These are phyloP conservation scores for maize (Zea mays) DNA, from an alignment of 176 grass and related monocot genomes.

Conservation along the genomic window Zm-B73-REFERENCE-NAM-5.0 NC_050105.1:130124001-130124500, in stretches of 20 bases:
- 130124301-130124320: not conserved
- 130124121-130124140: slow-evolving; percentile 71
- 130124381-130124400: not conserved
- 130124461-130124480: too few species aligned
- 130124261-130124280: not conserved
- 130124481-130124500: too few species aligned
- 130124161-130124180: slow-evolving; percentile 40
- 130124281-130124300: slow-evolving; percentile 1
- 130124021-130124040: slow-evolving; percentile 91
- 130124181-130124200: not conserved
- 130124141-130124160: slow-evolving; percentile 66
- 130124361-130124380: slow-evolving; percentile 4
- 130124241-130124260: not conserved
- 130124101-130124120: slow-evolving; percentile 70
- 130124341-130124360: slow-evolving; percentile 27
- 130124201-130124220: slow-evolving; percentile 1
- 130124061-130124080: slow-evolving; percentile 88
- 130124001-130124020: slow-evolving; percentile 79
- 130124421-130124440: too few species aligned
- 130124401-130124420: not conserved
- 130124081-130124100: slow-evolving; percentile 68
- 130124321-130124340: not conserved
- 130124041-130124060: slow-evolving; percentile 86
- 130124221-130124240: not conserved
- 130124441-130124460: too few species aligned